A percentile compares a stretch with the other conserved stretches of the same genome.
Evolutionary conservation across 2,329 filamentous ascomycete species (phyloP).

Genomic region (Penicillium sp.): DNA sequence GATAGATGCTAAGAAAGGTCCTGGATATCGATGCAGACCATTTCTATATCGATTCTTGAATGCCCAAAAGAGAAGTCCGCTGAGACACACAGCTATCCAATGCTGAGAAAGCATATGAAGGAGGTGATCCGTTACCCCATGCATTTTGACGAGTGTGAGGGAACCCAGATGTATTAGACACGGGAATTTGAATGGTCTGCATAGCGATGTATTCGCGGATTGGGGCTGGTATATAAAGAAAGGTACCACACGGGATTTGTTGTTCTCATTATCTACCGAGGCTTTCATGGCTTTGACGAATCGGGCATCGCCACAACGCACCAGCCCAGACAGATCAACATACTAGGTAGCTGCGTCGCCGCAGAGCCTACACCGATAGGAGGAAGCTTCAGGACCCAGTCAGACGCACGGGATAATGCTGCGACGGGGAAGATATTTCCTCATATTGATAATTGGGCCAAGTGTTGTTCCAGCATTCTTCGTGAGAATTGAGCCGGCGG

Average conservation of each 20-base stretch:
- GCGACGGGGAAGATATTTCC: neutral
- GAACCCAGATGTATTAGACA: neutral
- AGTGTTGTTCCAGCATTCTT: neutral
- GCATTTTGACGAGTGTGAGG: constrained; percentile 7
- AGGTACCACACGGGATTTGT: neutral
- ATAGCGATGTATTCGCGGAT: neutral
- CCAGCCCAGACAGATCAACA: neutral
- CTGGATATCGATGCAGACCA: constrained; percentile 52
- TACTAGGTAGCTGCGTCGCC: neutral
- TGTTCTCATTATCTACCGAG: constrained; percentile 1
- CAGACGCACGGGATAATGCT: neutral
- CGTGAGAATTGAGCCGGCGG: neutral
- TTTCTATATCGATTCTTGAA: constrained; percentile 15
- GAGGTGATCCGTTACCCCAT: constrained; percentile 14
- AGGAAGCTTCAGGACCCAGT: constrained; percentile 1
- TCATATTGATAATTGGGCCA: neutral
- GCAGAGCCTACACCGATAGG: constrained; percentile 1
- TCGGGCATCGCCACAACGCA: constrained; percentile 8
- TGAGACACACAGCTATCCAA: constrained; percentile 8
- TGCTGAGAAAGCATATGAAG: constrained; percentile 12
- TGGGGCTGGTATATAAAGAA: neutral
- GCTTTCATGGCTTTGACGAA: neutral
- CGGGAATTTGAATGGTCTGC: neutral
- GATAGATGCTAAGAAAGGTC: constrained; percentile 68
- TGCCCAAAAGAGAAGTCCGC: constrained; percentile 6